Percentiles rank a stretch among this genome's conserved stretches.
These are phyloP conservation scores for Corylus avellana DNA, from an alignment of 306 rosid species.

Conservation along the genomic window DNA sequence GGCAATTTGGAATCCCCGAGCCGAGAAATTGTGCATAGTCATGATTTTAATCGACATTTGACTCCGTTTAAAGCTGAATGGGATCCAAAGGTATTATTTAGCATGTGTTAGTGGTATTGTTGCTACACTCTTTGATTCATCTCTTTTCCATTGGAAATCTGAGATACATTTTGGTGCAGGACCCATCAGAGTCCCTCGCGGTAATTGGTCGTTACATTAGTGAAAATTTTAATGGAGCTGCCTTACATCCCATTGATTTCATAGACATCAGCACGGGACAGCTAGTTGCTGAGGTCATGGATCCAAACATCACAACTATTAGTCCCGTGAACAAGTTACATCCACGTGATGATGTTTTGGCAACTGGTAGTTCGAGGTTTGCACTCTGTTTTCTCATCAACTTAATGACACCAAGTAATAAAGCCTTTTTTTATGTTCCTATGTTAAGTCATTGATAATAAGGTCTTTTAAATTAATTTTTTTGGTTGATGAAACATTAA, in stretches of 20 bases:
- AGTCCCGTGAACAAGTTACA: conserved; percentile 91
- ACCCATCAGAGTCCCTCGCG: conserved; percentile 82
- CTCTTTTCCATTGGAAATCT: background rate
- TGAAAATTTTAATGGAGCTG: conserved; percentile 88
- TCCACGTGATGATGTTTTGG: conserved; percentile 84
- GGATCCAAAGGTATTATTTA: conserved; percentile 83
- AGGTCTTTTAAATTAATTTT: background rate
- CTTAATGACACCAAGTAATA: background rate
- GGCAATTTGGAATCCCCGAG: conserved; percentile 85
- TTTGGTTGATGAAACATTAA: background rate
- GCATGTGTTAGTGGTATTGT: background rate
- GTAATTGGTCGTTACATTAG: conserved; percentile 92
- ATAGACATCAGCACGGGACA: conserved; percentile 85
- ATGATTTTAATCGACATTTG: conserved; percentile 84
- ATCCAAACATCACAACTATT: conserved; percentile 88
- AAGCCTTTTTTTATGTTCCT: background rate
- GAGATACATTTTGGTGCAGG: conserved; percentile 48
- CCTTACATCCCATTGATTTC: conserved; percentile 96
- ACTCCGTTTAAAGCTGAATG: conserved; percentile 97
- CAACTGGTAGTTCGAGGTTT: conserved; percentile 91
- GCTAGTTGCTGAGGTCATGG: conserved; percentile 90
- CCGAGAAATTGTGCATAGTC: conserved; percentile 96
- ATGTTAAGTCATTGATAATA: background rate
- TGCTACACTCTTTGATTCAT: background rate
- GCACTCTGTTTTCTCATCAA: conserved; percentile 10